Conservation (phyloP, 140 eudicot genomes). For the Cichorium intybus region DNA sequence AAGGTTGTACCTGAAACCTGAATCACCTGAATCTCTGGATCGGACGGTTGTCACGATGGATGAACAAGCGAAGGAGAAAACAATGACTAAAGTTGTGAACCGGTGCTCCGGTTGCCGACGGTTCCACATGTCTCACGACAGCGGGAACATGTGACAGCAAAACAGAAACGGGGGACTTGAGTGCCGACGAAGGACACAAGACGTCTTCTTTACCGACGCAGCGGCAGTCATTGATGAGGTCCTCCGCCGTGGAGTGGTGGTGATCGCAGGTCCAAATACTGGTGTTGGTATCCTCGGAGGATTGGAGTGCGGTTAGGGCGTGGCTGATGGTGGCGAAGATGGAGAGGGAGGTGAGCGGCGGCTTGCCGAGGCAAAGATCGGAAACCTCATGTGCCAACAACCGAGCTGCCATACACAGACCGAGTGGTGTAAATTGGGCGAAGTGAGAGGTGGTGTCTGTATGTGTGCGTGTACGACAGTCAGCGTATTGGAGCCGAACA, state of each 20-base stretch:
- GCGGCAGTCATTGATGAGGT: constrained; percentile 25
- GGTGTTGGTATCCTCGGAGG: constrained; percentile 53
- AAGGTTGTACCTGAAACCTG: no score
- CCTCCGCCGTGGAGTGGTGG: neutral
- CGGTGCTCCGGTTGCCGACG: no score
- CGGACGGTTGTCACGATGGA: no score
- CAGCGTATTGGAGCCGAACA: neutral
- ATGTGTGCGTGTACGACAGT: neutral
- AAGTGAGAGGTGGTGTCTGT: neutral
- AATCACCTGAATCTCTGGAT: no score
- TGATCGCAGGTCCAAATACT: constrained; percentile 74
- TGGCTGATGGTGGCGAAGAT: constrained; percentile 52
- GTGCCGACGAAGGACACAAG: constrained; percentile 47
- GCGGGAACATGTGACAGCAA: constrained; percentile 41
- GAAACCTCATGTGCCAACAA: constrained; percentile 58
- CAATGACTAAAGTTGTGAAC: no score
- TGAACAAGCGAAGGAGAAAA: no score
- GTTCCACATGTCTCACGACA: constrained; percentile 59
- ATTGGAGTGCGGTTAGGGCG: constrained; percentile 57
- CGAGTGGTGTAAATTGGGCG: neutral
- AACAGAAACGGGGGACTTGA: constrained; percentile 58
- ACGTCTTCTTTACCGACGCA: constrained; percentile 74
- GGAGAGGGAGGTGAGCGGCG: constrained; percentile 60
- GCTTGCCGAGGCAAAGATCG: constrained; percentile 92
- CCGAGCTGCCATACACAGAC: constrained; percentile 64